Evolutionary conservation across 345 rosid genomes (phyloP), one percentile per base, ranked within the genome.

Genomic region (Aquilaria yunnanensis): DNA sequence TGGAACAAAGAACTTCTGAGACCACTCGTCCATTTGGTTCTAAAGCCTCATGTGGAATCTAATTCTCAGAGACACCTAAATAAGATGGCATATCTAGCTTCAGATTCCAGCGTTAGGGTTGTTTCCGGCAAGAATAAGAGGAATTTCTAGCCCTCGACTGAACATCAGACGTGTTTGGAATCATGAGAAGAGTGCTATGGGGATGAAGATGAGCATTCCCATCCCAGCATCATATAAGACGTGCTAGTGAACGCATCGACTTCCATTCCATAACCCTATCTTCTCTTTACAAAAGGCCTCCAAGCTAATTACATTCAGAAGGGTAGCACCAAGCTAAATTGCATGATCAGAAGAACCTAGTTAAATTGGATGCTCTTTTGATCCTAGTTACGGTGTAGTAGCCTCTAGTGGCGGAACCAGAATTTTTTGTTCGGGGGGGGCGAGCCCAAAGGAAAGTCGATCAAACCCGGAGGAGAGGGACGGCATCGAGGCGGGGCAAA

Each of bases 91-190:
- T 9, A 3, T 16, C 11, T n/a, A 23, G 43, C 29, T 47, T 85
- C 79, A 85, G 61, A 75, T 57, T 32, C 80, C 78, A 2, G 80
- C 69, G 51, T 88, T 90, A 56, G 89, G 97, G 69, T 90, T 93
- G 86, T 93, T 85, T 55, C 97, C 98, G 2, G 98, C 96, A 12
- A 94, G 95, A 75, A 94, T 94, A 45, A 94, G 92, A 55, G 99
- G 90, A 62, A 94, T 94, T 72, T 90, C 96, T 46, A 88, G 66
- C 30, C 99, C 99, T 13, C 96, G 77, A 74, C 99, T 90, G 80
- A 83, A 93, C 98, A 93, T 93, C 63, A 94, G 87, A 54, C 99
- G 80, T 2, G 99, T 94, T 65, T 94, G 99, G 80, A 94, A 94
- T 96, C 97, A 94, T 2, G 99, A 89, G 47, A 82, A 83, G 10